A percentile compares a stretch with the other conserved stretches of the same genome.
Conservation (phyloP, 2,329 filamentous ascomycete genomes). For the Sclerotinia trifoliorum region DNA sequence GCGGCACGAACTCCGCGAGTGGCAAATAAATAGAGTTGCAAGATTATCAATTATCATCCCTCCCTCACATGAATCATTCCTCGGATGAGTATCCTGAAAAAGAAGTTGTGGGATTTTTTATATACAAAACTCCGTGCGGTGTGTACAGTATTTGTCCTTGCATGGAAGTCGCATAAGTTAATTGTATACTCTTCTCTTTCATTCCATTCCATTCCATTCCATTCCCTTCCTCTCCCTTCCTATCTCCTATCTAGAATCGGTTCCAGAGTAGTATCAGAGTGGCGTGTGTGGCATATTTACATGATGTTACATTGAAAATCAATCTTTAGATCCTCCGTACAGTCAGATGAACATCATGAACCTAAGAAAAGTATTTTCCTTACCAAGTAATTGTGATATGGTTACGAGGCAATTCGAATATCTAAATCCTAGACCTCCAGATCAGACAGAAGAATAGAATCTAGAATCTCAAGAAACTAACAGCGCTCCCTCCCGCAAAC, state of each 20-base stretch:
- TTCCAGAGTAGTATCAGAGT: background rate
- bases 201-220: too few species aligned
- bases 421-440: background rate
- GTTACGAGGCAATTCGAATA: too few species aligned
- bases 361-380: background rate
- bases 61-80: background rate
- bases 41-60: too few species aligned
- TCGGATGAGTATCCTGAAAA: background rate
- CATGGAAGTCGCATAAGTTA: background rate
- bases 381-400: too few species aligned
- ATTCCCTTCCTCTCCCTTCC: too few species aligned
- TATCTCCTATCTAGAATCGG: background rate
- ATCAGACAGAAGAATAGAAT: too few species aligned
- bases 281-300: background rate
- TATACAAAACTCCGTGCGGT: background rate
- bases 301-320: background rate
- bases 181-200: background rate
- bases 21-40: too few species aligned
- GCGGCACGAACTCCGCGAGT: too few species aligned
- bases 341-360: background rate
- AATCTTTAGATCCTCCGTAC: background rate
- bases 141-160: background rate
- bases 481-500: background rate
- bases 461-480: too few species aligned
- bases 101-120: background rate